These are phyloP conservation scores for Caulochytrium protostelioides DNA, from an alignment of 371 early-diverging fungal genomes.

Conservation along the genomic window DNA sequence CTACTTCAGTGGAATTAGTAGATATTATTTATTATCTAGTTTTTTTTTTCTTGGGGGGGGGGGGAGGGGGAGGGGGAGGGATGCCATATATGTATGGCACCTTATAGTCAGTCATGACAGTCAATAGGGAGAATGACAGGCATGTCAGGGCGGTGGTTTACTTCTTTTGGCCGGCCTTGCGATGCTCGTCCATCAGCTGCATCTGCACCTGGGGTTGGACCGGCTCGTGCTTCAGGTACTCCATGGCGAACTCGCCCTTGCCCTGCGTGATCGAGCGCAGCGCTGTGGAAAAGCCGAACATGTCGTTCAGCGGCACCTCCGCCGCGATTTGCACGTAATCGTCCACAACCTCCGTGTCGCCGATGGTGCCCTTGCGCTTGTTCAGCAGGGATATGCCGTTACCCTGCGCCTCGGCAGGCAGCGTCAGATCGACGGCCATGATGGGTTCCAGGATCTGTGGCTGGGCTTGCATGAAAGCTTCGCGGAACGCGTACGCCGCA, in stretches of 20 bases:
- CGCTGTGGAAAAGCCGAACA: slow-evolving; percentile 95
- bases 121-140: too few species aligned
- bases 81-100: not conserved
- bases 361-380: slow-evolving; percentile 87
- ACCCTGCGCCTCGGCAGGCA: slow-evolving; percentile 59
- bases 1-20: too few species aligned
- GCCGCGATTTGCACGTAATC: slow-evolving; percentile 68
- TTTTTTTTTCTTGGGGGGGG: not conserved
- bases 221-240: slow-evolving; percentile 71
- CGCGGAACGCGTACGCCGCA: slow-evolving; percentile 63
- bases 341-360: slow-evolving; percentile 80
- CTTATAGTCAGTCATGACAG: too few species aligned
- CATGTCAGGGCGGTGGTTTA: too few species aligned
- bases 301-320: slow-evolving; percentile 81
- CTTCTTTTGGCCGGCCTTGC: slow-evolving; percentile 18
- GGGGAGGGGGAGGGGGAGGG: not conserved
- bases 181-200: slow-evolving; percentile 63
- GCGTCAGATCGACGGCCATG: slow-evolving; percentile 80
- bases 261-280: slow-evolving; percentile 77
- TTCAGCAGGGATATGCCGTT: slow-evolving; percentile 73
- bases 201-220: slow-evolving; percentile 61
- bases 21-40: too few species aligned
- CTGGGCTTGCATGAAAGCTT: slow-evolving; percentile 47
- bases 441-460: slow-evolving; percentile 85
- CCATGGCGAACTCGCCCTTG: slow-evolving; percentile 97